Evolutionary conservation across 179 eudicot species (phyloP).

Genomic region (Nepenthes alata): DNA sequence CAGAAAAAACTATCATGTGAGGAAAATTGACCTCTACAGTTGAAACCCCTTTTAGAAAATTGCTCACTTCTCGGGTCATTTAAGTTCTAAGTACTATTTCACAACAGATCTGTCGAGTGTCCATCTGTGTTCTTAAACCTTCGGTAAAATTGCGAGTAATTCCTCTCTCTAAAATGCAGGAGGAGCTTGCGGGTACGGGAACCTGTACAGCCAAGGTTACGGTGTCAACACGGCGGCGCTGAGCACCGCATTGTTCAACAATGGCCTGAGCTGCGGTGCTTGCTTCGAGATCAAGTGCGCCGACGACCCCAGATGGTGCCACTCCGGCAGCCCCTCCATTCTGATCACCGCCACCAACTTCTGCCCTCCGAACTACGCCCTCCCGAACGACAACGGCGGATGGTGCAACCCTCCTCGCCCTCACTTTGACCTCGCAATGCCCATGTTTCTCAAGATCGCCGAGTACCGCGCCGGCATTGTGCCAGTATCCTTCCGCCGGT

Average conservation of each 20-base stretch:
- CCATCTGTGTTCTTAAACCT: too few relatives aligned
- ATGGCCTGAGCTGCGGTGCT: slow-evolving; percentile 64
- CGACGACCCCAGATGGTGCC: slow-evolving; percentile 59
- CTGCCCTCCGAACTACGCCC: slow-evolving; percentile 76
- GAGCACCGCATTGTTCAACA: slow-evolving; percentile 77
- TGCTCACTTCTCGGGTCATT: too few relatives aligned
- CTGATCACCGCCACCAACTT: slow-evolving; percentile 73
- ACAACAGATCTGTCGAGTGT: too few relatives aligned
- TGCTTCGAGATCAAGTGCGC: slow-evolving; percentile 73
- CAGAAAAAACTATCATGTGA: too few relatives aligned
- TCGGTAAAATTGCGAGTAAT: too few relatives aligned
- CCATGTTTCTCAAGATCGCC: slow-evolving; percentile 79
- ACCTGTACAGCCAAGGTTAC: slow-evolving; percentile 76
- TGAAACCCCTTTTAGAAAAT: too few relatives aligned
- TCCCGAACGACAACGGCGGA: slow-evolving; percentile 63
- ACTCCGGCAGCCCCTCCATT: slow-evolving; percentile 73
- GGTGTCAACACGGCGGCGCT: slow-evolving; percentile 85
- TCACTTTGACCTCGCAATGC: slow-evolving; percentile 86
- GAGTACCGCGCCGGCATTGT: slow-evolving; percentile 90
- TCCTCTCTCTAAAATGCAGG: slow-evolving; percentile 20
- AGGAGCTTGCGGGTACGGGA: slow-evolving; percentile 88
- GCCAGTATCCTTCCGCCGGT: slow-evolving; percentile 77
- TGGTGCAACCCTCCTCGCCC: slow-evolving; percentile 95
- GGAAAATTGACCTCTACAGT: too few relatives aligned
- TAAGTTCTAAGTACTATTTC: too few relatives aligned